Base-by-base conservation (phyloP, 768 basidiomycete species). In the Steccherinum ochraceum region DNA sequence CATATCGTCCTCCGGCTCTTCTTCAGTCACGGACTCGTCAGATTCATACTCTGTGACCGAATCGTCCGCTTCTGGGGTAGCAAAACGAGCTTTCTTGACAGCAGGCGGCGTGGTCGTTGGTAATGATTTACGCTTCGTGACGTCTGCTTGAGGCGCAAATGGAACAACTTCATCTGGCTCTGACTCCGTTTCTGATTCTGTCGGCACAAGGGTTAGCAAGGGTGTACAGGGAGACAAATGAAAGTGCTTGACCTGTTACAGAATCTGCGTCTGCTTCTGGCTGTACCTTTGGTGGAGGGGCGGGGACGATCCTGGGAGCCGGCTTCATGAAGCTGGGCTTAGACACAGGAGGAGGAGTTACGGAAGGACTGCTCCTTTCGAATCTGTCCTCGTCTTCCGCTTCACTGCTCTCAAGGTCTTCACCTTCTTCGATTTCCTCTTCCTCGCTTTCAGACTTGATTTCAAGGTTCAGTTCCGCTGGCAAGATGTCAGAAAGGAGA, bases 1-100 rank as follows among this genome's bases (percentile, higher is more conserved):
- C 24, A 7, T 46, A 13, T 20, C 21, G 19, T 46, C 49, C 35
- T 54, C 52, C 4, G 52, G 48, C 39, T 54, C 52, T n/a, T 48
- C 40, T 5, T 13, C 49, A 13, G 49, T 46, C 5, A 45, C 46
- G 4, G 40, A 13, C 24, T 51, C 42, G 7, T 23, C 41, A 16
- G 49, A 51, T 13, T 50, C 46, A 27, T 30, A 19, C 40, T 50
- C 40, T 12, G 50, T 51, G 3, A 27, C 50, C 5, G 50, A 51
- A 18, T 55, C 45, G 13, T 42, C 45, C 19, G 26, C 4, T 3
- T 44, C 1, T 2, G 27, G 11, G 19, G 19, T 19, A 4, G 35
- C 20, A 4, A 19, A 21, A 2, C 19, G 26, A 18, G 44, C 23
- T 23, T 52, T 47, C 42, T 46, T 12, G 41, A 13, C 40, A 40